A percentile compares a stretch with the other conserved stretches of the same genome.
Conservation (phyloP, 2,329 filamentous ascomycete genomes). For the Macrophomina pseudophaseolina region DNA sequence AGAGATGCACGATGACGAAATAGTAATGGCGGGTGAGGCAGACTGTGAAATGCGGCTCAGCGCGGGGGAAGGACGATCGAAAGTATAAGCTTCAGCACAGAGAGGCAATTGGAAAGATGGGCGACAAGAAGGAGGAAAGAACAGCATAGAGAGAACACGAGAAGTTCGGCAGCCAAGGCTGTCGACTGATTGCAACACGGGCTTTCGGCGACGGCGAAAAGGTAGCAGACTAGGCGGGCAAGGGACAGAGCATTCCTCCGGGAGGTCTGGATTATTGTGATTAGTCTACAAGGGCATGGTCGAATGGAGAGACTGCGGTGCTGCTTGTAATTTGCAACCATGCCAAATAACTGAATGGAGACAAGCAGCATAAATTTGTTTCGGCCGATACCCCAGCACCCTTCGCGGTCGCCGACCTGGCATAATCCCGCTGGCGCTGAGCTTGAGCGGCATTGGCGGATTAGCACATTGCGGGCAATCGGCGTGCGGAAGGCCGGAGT, state of each 20-base stretch:
- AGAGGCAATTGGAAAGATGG: background rate
- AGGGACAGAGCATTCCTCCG: background rate
- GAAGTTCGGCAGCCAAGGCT: background rate
- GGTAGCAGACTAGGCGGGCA: background rate
- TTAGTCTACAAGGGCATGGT: background rate
- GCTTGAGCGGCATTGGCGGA: background rate
- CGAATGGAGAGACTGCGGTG: conserved; percentile 9
- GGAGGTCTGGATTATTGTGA: background rate
- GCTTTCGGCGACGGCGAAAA: conserved; percentile 4
- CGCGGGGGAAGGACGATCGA: background rate
- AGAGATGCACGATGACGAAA: background rate
- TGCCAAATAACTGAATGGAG: background rate
- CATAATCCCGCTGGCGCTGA: background rate
- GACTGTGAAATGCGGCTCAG: background rate
- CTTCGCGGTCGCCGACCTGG: background rate
- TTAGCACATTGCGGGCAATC: background rate
- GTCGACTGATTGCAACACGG: background rate
- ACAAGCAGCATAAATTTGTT: conserved; percentile 3
- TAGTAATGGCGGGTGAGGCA: background rate
- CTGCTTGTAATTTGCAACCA: background rate
- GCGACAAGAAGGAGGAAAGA: background rate
- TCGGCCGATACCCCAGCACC: conserved; percentile 1
- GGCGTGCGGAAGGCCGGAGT: background rate
- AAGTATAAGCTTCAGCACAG: background rate
- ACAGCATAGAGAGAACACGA: background rate